phyloP scores from a whole-genome alignment of 176 grass and related monocot species.

The Carex littledalei region DNA sequence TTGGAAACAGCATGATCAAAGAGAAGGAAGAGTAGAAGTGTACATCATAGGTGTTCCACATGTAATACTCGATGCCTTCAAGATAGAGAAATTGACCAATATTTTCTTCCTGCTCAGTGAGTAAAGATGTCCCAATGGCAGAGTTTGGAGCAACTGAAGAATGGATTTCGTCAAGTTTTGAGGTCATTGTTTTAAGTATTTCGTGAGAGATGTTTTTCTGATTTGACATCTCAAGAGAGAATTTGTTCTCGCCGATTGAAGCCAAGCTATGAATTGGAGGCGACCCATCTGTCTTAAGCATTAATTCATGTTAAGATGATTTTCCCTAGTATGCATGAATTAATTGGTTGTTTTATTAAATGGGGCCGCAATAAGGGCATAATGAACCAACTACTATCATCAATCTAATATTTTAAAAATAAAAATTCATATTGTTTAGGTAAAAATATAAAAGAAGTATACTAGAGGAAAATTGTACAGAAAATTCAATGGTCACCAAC shows the following conservation, averaged over 20 bases:
- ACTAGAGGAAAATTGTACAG: background rate
- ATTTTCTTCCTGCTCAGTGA: constrained; percentile 78
- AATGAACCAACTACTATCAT: background rate
- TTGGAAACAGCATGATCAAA: constrained; percentile 79
- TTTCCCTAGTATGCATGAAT: background rate
- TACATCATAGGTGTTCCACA: constrained; percentile 99
- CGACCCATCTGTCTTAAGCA: constrained; percentile 58
- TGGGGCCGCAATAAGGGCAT: background rate
- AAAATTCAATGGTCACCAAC: background rate
- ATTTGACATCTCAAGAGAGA: constrained; percentile 75
- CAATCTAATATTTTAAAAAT: background rate
- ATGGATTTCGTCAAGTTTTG: constrained; percentile 61
- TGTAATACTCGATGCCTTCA: constrained; percentile 91
- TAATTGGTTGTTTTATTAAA: background rate
- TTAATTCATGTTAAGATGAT: constrained; percentile 5
- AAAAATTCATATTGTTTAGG: background rate
- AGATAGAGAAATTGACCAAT: constrained; percentile 99
- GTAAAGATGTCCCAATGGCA: constrained; percentile 69
- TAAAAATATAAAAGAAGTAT: background rate
- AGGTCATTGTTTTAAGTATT: constrained; percentile 80
- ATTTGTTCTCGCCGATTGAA: constrained; percentile 65
- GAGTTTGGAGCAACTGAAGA: constrained; percentile 61
- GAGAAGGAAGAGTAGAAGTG: constrained; percentile 95
- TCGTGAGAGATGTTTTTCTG: constrained; percentile 50
- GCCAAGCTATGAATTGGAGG: constrained; percentile 84